phyloP scores from a whole-genome alignment of 2,329 filamentous ascomycete species.

The Pseudogymnoascus sp. region DNA sequence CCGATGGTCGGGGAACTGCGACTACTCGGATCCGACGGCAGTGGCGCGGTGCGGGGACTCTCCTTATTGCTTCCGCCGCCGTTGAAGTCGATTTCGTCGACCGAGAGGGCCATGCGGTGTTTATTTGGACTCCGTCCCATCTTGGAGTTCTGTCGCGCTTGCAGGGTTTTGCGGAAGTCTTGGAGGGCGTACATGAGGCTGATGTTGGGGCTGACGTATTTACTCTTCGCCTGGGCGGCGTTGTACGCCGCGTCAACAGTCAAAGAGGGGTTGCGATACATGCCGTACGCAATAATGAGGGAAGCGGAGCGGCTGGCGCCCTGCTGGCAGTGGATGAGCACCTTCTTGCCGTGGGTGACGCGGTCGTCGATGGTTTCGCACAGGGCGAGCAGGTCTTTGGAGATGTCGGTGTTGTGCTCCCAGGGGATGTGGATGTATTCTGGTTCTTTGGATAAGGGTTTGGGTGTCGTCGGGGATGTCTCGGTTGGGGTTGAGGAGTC shows the following conservation, averaged over 20 bases:
- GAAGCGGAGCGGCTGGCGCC: slow-evolving; percentile 79
- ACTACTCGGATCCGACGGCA: slow-evolving; percentile 46
- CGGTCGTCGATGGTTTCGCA: slow-evolving; percentile 70
- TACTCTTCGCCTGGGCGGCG: slow-evolving; percentile 70
- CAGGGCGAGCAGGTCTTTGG: slow-evolving; percentile 65
- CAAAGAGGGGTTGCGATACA: slow-evolving; percentile 69
- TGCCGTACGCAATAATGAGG: slow-evolving; percentile 76
- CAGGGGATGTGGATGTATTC: slow-evolving; percentile 84
- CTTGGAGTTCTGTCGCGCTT: slow-evolving; percentile 40
- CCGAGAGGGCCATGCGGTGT: slow-evolving; percentile 54
- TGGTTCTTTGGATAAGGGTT: slow-evolving; percentile 48
- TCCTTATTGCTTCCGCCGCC: slow-evolving; percentile 30
- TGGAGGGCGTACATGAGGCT: slow-evolving; percentile 83
- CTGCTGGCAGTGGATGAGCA: slow-evolving; percentile 79
- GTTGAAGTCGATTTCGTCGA: slow-evolving; percentile 46
- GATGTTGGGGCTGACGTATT: slow-evolving; percentile 90
- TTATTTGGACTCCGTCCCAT: slow-evolving; percentile 50
- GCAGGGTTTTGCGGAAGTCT: slow-evolving; percentile 64
- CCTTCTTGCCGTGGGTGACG: slow-evolving; percentile 65
- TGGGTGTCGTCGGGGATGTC: slow-evolving; percentile 48
- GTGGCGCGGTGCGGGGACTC: slow-evolving; percentile 54
- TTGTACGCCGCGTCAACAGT: slow-evolving; percentile 80
- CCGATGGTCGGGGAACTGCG: slow-evolving; percentile 30
- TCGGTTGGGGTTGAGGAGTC: slow-evolving; percentile 20
- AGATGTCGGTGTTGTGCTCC: slow-evolving; percentile 85